Conservation (phyloP, 2,329 filamentous ascomycete species). For the Aspergillus quadrilineatus region DNA sequence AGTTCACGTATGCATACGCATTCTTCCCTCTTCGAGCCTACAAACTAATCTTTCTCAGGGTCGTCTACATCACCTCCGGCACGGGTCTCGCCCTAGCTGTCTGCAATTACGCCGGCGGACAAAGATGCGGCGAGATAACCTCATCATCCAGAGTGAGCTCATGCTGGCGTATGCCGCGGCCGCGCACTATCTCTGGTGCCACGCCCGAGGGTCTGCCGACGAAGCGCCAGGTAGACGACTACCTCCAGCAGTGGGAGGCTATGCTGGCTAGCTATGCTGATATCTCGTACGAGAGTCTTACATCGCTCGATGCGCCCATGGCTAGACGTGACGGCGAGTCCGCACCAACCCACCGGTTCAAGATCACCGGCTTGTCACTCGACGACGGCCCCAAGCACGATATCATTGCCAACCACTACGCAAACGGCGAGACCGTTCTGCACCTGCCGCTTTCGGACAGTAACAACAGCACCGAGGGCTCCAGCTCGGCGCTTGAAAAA, state of each 20-base stretch:
- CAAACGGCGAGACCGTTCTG: not conserved
- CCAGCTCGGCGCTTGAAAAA: not conserved
- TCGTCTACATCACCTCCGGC: not conserved
- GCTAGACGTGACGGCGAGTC: not conserved
- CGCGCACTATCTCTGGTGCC: not conserved
- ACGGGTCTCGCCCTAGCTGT: not conserved
- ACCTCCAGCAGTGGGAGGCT: not conserved
- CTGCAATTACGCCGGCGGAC: not conserved
- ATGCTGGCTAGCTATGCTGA: not conserved
- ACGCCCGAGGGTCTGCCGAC: not conserved
- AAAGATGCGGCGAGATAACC: not conserved
- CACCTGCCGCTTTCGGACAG: not conserved
- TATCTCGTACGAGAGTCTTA: not conserved
- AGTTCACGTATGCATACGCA: not conserved
- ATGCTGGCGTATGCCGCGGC: not conserved
- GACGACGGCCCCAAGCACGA: not conserved
- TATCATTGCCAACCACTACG: not conserved
- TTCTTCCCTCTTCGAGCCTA: not conserved
- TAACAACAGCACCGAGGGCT: not conserved
- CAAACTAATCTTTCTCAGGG: not conserved
- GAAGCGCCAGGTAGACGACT: not conserved
- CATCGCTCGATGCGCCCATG: not conserved
- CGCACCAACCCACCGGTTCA: not conserved
- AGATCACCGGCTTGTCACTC: not conserved
- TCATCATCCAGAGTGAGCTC: not conserved